Base-by-base conservation (phyloP, 345 rosid genomes). In the Jatropha curcas region DNA sequence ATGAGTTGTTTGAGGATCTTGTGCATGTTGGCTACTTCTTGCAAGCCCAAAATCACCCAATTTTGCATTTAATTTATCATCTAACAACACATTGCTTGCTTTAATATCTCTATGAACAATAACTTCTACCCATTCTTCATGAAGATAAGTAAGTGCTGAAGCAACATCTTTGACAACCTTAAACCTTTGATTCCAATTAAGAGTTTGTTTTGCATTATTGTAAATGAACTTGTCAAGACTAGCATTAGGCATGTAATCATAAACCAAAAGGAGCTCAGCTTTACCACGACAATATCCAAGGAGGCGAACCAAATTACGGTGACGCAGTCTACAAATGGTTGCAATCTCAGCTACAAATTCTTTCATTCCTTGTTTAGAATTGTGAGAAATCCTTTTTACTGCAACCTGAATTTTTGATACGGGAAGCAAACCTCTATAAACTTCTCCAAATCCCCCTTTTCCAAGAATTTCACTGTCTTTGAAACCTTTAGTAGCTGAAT, bases 331-430 rank as follows among this genome's bases (percentile, higher is more conserved):
- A 17, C 63, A 62, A 5, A 63, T 72, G 35, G 61, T 62, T 1
- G 39, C 76, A 39, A 72, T 72, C 61, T 72, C 70, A 30, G 76
- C 69, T 19, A 72, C 70, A 20, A 72, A 72, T 27, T 72, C 76
- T 57, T 64, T 63, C 69, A 72, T 62, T 39, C 76, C 76, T 51
- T 72, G 76, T 43, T 55, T 51, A 19, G 70, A 72, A 51, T 72
- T 55, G 39, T 72, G 76, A 16, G 68, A 71, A 22, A 72, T 39
- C 33, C 39, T 51, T 53, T 72, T 72, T 0, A 72, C 76, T 25
- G 70, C 69, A 55, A 72, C 34, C 33, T 52, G 48, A 17, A 52
- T 20, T 28, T 51, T 63, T 8, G 76, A 72, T 3, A 16, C 13
- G 4, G 63, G 76, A 17, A 72, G 35, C n/a, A 72, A 50, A 7